These are phyloP conservation scores for Suhomyces pyralidae DNA, from an alignment of 805 yeast species.

Conservation along the genomic window DNA sequence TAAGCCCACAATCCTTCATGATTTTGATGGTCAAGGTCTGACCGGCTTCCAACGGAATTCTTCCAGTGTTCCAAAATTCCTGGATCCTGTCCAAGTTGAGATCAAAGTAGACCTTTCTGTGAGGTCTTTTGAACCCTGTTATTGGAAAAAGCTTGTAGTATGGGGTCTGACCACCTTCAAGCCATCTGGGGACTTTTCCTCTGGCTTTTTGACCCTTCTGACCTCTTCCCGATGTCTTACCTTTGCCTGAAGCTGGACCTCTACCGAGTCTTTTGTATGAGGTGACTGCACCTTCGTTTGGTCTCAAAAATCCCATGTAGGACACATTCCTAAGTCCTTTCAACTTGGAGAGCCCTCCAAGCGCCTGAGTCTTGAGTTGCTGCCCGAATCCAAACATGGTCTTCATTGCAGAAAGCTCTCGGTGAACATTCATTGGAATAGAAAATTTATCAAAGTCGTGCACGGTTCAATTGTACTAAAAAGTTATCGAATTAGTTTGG, in stretches of 20 bases:
- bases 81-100: constrained; percentile 70
- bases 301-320: constrained; percentile 49
- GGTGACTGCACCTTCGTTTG: constrained; percentile 60
- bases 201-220: constrained; percentile 98
- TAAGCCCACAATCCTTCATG: constrained; percentile 71
- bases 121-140: constrained; percentile 75
- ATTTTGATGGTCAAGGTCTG: constrained; percentile 70
- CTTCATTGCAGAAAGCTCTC: not conserved
- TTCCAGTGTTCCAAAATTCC: constrained; percentile 64
- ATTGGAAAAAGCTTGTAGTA: constrained; percentile 81
- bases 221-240: constrained; percentile 96
- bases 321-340: constrained; percentile 3
- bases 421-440: not conserved
- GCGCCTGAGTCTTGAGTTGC: constrained; percentile 1
- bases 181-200: constrained; percentile 85
- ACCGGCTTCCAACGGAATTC: constrained; percentile 55
- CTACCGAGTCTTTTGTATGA: constrained; percentile 80
- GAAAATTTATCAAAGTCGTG: constrained; percentile 6
- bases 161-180: constrained; percentile 99
- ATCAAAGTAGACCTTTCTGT: constrained; percentile 49
- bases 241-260: constrained; percentile 90
- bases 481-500: not conserved
- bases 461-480: not conserved
- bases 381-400: constrained; percentile 5
- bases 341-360: not conserved